Evolutionary conservation across 768 basidiomycete species (phyloP), one percentile per base, ranked within the genome.

Genomic region (Infundibulicybe gibba): DNA sequence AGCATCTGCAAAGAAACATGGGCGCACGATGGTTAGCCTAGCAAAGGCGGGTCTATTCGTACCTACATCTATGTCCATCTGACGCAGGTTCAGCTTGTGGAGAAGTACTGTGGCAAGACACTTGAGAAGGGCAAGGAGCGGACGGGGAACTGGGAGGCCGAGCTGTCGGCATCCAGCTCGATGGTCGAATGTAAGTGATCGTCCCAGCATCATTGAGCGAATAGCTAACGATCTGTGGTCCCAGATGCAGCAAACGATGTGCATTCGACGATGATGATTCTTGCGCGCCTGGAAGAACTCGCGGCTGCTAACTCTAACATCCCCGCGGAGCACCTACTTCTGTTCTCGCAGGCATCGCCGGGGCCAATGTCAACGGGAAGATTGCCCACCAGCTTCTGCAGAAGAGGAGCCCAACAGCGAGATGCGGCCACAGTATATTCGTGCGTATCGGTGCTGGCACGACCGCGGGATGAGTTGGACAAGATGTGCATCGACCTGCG

Each of bases 221-320:
- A n/a, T n/a, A 40, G 6, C 19, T 19, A 39, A 31, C 8, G 21
- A 35, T 20, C 19, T 10, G n/a, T 21, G 44, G 16, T 3, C 1
- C 5, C 32, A 71, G 70, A 71, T 52, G 68, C 69, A 3, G 68
- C 68, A 6, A 68, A 69, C 45, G 70, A 72, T 48, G 67, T 61
- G 12, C 68, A 70, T n/a, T n/a, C n/a, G n/a, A n/a, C n/a, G n/a
- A n/a, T 68, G 12, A 59, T 61, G 54, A 60, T 68, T 6, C 68
- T 63, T 33, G 41, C 55, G 6, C 56, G 50, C 11, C 57, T 72
- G 3, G 17, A n/a, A 19, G 17, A 38, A 16, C 43, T 62, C 4
- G 56, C 56, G 2, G 45, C 66, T 13, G 59, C 64, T 0, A 30
- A 54, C n/a, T n/a, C n/a, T n/a, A n/a, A n/a, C n/a, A n/a, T n/a